A percentile compares a stretch with the other conserved stretches of the same genome.
Conservation (phyloP, 2,329 filamentous ascomycete species). For the Conoideocrella luteorostrata region DNA sequence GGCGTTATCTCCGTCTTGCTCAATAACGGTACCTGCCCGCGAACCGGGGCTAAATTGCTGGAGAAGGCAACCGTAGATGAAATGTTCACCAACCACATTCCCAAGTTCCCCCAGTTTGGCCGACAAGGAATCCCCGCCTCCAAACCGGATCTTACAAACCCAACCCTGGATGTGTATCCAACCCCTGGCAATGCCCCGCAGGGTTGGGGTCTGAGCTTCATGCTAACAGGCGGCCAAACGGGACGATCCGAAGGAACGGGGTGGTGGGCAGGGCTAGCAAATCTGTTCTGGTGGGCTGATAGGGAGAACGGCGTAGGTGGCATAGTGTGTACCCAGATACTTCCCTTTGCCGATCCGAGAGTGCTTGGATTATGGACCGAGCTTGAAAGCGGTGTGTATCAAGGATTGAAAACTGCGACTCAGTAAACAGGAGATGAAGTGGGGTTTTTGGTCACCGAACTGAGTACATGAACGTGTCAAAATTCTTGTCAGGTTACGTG, state of each 20-base stretch:
- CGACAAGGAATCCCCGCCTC: constrained; percentile 36
- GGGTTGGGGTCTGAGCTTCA: constrained; percentile 58
- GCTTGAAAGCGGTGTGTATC: constrained; percentile 33
- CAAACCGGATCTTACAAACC: constrained; percentile 43
- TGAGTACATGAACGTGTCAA: too few relatives aligned
- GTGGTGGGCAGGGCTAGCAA: constrained; percentile 54
- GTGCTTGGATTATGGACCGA: constrained; percentile 34
- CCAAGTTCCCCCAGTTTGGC: constrained; percentile 45
- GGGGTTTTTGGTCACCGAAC: too few relatives aligned
- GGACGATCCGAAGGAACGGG: constrained; percentile 45
- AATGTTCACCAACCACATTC: constrained; percentile 61
- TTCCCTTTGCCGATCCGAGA: constrained; percentile 41
- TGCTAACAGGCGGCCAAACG: constrained; percentile 44
- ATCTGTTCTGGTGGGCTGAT: constrained; percentile 59
- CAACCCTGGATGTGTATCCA: constrained; percentile 43
- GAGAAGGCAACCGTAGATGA: constrained; percentile 49
- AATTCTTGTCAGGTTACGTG: too few relatives aligned
- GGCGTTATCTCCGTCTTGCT: constrained; percentile 55
- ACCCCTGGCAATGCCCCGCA: constrained; percentile 42
- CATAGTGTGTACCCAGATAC: constrained; percentile 42
- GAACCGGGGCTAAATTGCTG: constrained; percentile 48
- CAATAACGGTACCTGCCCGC: constrained; percentile 57
- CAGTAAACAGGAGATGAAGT: constrained; percentile 4
- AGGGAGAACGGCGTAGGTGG: constrained; percentile 51
- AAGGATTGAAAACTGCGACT: neutral